Evolutionary conservation across 768 basidiomycete species (phyloP).

Genomic region (Gelatoporia subvermispora): DNA sequence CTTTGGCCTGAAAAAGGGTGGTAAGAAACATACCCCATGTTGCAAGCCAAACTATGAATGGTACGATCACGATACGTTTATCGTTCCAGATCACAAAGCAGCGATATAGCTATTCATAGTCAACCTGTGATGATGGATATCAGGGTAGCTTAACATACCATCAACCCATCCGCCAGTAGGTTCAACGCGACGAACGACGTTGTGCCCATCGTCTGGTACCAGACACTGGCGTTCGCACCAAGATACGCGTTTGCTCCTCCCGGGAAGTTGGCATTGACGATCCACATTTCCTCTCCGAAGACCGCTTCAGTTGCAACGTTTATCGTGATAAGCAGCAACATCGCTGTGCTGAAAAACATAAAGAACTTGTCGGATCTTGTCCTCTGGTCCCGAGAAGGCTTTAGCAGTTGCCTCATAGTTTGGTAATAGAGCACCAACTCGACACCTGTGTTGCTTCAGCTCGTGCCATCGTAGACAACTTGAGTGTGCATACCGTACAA

Average conservation of each 20-base stretch:
- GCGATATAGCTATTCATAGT: constrained; percentile 16
- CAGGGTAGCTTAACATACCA: constrained; percentile 24
- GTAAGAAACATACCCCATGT: constrained; percentile 14
- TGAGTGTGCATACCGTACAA: constrained; percentile 18
- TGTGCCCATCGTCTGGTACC: constrained; percentile 29
- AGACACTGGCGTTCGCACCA: constrained; percentile 17
- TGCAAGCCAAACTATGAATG: constrained; percentile 17
- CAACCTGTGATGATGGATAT: too few species aligned
- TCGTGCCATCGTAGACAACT: constrained; percentile 1
- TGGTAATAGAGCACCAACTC: constrained; percentile 23
- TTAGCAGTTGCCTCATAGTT: constrained; percentile 15
- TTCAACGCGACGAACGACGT: constrained; percentile 22
- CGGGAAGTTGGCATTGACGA: constrained; percentile 25
- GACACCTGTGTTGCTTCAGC: constrained; percentile 14
- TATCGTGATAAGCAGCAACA: constrained; percentile 29
- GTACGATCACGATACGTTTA: constrained; percentile 15
- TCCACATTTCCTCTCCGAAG: constrained; percentile 34
- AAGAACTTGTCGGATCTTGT: constrained; percentile 3
- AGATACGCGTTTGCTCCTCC: constrained; percentile 34
- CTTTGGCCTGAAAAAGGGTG: not conserved
- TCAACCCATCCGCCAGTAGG: constrained; percentile 33
- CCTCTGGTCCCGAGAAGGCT: not conserved
- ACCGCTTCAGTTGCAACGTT: constrained; percentile 25
- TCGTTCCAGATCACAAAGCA: constrained; percentile 23
- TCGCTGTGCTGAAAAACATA: constrained; percentile 16